Conservation (phyloP, 2,329 filamentous ascomycete genomes). For the Fusarium abutilonis region DNA sequence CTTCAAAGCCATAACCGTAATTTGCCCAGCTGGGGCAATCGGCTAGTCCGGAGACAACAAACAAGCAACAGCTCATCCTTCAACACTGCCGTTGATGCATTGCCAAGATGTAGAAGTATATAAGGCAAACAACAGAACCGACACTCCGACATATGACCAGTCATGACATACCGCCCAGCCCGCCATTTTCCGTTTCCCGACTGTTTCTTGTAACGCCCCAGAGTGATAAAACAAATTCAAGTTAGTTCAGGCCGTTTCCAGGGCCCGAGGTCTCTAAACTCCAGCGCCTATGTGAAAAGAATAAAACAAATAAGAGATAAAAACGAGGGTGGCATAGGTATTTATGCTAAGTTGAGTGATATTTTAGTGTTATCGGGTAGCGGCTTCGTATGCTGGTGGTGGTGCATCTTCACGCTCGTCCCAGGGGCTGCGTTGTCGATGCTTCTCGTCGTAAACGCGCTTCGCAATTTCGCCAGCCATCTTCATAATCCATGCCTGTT, state of each 20-base stretch:
- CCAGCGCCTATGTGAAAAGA: constrained; percentile 37
- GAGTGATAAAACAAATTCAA: constrained; percentile 31
- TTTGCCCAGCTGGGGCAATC: constrained; percentile 34
- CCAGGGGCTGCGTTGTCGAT: constrained; percentile 52
- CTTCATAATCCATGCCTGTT: constrained; percentile 89
- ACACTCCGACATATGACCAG: constrained; percentile 25
- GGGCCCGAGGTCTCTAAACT: constrained; percentile 33
- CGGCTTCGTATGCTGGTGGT: constrained; percentile 70
- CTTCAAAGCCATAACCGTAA: constrained; percentile 25
- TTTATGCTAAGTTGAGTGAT: constrained; percentile 24
- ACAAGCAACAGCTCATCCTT: constrained; percentile 14
- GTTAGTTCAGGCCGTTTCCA: constrained; percentile 20
- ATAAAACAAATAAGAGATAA: constrained; percentile 25
- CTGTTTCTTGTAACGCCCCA: constrained; percentile 38
- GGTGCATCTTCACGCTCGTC: constrained; percentile 66
- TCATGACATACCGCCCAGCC: constrained; percentile 33
- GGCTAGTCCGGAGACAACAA: constrained; percentile 25
- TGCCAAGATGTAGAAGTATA: constrained; percentile 28
- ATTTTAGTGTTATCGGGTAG: constrained; percentile 50
- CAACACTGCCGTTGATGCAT: constrained; percentile 8
- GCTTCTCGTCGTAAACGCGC: constrained; percentile 88
- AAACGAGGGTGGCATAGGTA: constrained; percentile 36
- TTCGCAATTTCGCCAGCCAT: constrained; percentile 92
- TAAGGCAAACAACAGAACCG: constrained; percentile 20
- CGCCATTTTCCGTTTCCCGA: constrained; percentile 35